These are phyloP conservation scores for Lycium barbarum DNA, from an alignment of 257 asterid species.

Conservation along the genomic window DNA sequence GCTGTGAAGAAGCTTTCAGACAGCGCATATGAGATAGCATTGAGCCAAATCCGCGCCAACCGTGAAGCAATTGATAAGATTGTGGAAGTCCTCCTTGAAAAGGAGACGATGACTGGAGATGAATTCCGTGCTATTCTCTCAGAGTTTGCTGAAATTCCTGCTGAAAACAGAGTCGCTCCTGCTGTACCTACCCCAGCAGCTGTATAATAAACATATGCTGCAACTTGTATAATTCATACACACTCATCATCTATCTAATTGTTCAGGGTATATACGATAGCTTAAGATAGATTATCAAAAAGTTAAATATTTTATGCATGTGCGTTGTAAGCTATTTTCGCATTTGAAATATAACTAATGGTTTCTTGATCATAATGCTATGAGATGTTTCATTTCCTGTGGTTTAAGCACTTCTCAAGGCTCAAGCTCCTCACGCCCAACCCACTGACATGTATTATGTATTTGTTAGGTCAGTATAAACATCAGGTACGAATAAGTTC, in stretches of 20 bases:
- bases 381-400: not conserved
- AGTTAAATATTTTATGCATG: not conserved
- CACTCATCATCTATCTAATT: slow-evolving; percentile 30
- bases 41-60: slow-evolving; percentile 74
- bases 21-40: slow-evolving; percentile 79
- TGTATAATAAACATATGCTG: slow-evolving; percentile 48
- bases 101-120: slow-evolving; percentile 91
- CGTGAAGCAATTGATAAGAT: slow-evolving; percentile 94
- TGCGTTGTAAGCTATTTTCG: not conserved
- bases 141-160: slow-evolving; percentile 80
- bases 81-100: slow-evolving; percentile 89
- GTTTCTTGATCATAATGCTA: too few relatives aligned
- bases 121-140: slow-evolving; percentile 91
- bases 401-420: not conserved
- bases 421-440: not conserved
- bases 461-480: not conserved
- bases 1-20: slow-evolving; percentile 86
- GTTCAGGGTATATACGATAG: slow-evolving; percentile 7
- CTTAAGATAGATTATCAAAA: not conserved
- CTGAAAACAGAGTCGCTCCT: slow-evolving; percentile 68
- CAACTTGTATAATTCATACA: slow-evolving; percentile 15
- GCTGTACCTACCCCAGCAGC: slow-evolving; percentile 58
- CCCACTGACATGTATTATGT: not conserved
- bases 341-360: not conserved
- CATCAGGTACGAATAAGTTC: not conserved